phyloP scores from a whole-genome alignment of 176 grass and related monocot species.

The Triticum turgidum region DNA sequence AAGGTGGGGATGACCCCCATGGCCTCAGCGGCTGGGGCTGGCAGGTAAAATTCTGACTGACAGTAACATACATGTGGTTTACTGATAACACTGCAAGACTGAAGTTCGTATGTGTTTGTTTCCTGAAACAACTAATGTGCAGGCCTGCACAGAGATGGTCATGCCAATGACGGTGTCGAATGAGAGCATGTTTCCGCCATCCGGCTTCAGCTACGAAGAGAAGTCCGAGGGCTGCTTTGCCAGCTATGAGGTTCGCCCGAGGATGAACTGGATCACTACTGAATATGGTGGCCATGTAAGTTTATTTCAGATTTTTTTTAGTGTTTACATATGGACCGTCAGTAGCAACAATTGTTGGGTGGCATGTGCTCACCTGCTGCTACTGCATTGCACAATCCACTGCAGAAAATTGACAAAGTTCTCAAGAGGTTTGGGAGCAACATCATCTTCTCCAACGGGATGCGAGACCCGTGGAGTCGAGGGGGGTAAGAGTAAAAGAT shows the following conservation, averaged over 20 bases:
- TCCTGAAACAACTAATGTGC: conserved; percentile 4
- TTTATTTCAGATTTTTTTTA: conserved; percentile 6
- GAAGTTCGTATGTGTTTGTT: background rate
- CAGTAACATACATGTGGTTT: background rate
- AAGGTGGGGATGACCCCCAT: conserved; percentile 68
- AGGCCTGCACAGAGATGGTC: conserved; percentile 99
- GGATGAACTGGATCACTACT: conserved; percentile 84
- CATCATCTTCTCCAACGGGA: conserved; percentile 94
- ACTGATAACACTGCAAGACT: background rate
- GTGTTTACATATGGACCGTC: background rate
- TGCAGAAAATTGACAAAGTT: conserved; percentile 76
- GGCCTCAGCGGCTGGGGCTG: conserved; percentile 83
- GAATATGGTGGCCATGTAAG: conserved; percentile 93
- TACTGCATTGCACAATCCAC: background rate
- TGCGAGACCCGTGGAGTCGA: conserved; percentile 95
- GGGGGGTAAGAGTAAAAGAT: conserved; percentile 57
- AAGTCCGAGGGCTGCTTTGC: conserved; percentile 37
- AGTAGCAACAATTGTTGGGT: background rate
- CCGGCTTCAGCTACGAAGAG: conserved; percentile 52
- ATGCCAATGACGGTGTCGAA: conserved; percentile 75
- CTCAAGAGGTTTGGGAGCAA: conserved; percentile 92
- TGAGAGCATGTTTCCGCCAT: conserved; percentile 84
- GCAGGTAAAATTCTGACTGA: conserved; percentile 58
- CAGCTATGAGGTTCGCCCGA: conserved; percentile 53
- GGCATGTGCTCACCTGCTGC: background rate